Base-by-base conservation (phyloP, 371 early-diverging fungal genomes). In the Nosema muscidifuracis region DNA sequence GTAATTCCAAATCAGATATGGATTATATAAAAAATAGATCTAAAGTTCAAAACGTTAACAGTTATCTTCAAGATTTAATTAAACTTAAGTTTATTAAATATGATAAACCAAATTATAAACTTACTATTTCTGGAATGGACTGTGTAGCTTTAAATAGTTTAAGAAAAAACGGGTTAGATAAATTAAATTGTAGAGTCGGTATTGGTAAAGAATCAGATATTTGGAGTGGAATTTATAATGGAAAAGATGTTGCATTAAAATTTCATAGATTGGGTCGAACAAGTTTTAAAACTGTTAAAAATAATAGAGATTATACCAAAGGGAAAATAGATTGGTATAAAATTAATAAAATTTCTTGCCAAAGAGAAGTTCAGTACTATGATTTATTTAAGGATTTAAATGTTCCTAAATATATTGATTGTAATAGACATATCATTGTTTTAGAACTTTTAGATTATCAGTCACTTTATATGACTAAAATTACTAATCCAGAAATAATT, bases 61-160 rank as follows among this genome's bases (percentile, higher is more conserved):
- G 40, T n/a, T 56, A 68, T 62, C 22, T 75, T 18, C 65, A 51
- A 36, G 82, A 81, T 65, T 65, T 82, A 16, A 42, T 73, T 16
- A 75, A 75, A 55, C 68, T 70, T 18, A 77, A 75, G 33, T 80
- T 82, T 62, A 15, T 80, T 18, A 67, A 65, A 26, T 67, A 73
- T 47, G 66, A 51, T 0, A 63, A 78, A 55, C 60, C 55, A 43
- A 95, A 94, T 15, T 97, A 95, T 83, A 88, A 93, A 40, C 86
- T 99, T 65, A 92, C 95, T 7, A 95, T 95, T 83, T 93, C 93
- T 72, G 99, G 99, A 15, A 94, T 94, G 83, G 99, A 99, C 82
- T 95, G 94, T 82, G 85, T 99, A 56, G 98, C 99, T 0, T 85
- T 99, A 44, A 90, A 92, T 80, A 89, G 94, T 0, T 86, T 99